Conservation (phyloP, 352 stramenopile genomes). For the Phytophthora ramorum region DNA sequence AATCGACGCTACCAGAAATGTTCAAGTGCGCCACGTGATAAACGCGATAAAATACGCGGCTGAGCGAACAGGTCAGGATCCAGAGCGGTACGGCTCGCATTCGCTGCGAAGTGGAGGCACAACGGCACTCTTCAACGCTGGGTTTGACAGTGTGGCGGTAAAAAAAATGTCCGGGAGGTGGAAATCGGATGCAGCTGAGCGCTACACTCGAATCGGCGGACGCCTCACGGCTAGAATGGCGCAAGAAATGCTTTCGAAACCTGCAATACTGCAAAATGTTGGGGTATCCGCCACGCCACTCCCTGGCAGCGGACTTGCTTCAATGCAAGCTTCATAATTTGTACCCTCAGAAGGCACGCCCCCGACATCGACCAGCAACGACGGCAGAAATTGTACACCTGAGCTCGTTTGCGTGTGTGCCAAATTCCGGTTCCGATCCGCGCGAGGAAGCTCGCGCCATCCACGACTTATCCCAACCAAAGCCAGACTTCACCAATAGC, state of each 20-base stretch:
- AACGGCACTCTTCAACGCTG: background rate
- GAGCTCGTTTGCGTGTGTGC: no score
- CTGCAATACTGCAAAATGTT: background rate
- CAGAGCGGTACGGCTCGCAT: slow-evolving; percentile 3
- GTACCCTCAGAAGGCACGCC: slow-evolving; percentile 1
- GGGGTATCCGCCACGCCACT: slow-evolving; percentile 11
- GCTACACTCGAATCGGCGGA: background rate
- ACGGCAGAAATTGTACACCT: background rate
- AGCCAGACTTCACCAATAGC: no score
- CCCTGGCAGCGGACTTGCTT: slow-evolving; percentile 3
- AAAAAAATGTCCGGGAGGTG: background rate
- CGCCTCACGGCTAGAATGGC: background rate
- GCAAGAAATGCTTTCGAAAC: background rate
- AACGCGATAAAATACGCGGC: background rate
- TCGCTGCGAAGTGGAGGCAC: slow-evolving; percentile 6
- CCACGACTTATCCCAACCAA: no score
- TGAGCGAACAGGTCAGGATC: background rate
- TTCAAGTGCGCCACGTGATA: background rate
- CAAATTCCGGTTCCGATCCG: no score
- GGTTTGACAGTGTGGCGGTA: background rate
- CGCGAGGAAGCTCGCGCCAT: no score
- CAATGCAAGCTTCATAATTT: slow-evolving; percentile 11
- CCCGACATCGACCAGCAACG: background rate
- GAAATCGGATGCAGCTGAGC: background rate
- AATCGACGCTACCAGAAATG: background rate